Evolutionary conservation across 805 yeast genomes (phyloP).

Genomic region (Candida boleticola): DNA sequence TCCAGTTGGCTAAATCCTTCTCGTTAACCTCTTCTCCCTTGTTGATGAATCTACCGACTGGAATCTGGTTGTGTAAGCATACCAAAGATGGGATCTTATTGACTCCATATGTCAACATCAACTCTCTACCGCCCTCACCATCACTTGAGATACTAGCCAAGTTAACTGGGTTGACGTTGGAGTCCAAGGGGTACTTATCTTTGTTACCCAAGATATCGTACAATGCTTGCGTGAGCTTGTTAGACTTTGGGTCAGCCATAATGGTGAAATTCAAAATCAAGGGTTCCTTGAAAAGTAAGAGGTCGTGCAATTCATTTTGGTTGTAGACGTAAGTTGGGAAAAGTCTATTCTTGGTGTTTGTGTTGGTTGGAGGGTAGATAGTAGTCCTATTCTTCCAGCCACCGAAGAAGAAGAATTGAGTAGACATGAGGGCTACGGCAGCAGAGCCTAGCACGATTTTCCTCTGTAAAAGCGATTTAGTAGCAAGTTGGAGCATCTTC

Average conservation of each 20-base stretch:
- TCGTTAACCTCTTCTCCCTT: conserved; percentile 22
- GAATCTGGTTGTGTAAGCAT: conserved; percentile 63
- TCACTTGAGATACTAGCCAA: conserved; percentile 74
- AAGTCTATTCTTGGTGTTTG: conserved; percentile 39
- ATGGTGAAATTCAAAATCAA: conserved; percentile 69
- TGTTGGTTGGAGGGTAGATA: conserved; percentile 42
- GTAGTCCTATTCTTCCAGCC: conserved; percentile 5
- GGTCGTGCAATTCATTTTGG: conserved; percentile 57
- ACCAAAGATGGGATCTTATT: conserved; percentile 64
- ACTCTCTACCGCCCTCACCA: conserved; percentile 57
- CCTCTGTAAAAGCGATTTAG: not conserved
- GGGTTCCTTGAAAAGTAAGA: conserved; percentile 55
- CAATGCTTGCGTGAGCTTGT: conserved; percentile 60
- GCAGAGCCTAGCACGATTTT: conserved; percentile 5
- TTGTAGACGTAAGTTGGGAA: conserved; percentile 47
- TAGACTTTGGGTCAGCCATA: conserved; percentile 60
- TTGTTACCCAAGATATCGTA: conserved; percentile 29
- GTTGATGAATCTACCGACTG: conserved; percentile 32
- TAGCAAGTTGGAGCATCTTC: conserved; percentile 4
- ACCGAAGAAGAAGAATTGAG: conserved; percentile 9
- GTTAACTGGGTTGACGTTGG: conserved; percentile 43
- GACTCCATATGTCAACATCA: conserved; percentile 55
- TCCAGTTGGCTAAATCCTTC: conserved; percentile 29
- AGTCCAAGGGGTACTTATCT: conserved; percentile 35
- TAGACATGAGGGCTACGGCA: conserved; percentile 7